Base-by-base conservation (phyloP, 2,329 filamentous ascomycete species). In the Colletotrichum cuscutae region DNA sequence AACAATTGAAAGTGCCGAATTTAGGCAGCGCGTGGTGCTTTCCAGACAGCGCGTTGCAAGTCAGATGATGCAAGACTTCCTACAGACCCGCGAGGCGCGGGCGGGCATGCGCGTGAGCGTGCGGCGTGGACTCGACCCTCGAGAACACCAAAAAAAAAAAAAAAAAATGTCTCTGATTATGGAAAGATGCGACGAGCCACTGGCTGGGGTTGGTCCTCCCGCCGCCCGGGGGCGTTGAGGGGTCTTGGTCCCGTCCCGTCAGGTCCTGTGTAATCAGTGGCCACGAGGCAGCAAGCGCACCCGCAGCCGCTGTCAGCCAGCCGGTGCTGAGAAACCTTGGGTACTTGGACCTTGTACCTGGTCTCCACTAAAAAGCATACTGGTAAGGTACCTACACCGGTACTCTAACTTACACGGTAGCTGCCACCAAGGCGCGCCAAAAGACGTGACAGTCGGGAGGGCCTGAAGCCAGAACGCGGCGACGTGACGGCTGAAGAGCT, bases 41-140 rank as follows among this genome's bases (percentile, higher is more conserved):
- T 11, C 46, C 24, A 11, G 56, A 42, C 13, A 60, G 24, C n/a
- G 26, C 22, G 42, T 59, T 49, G 35, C 22, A 63, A 37, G 66
- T 70, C 66, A 72, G 66, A 70, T 72, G 70, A 72, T 68, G 66
- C 59, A 37, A 42, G 12, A 12, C 12, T 15, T 5, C 32, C 9
- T 12, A 26, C 26, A 9, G 32, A 32, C 32, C 32, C 32, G 32
- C 9, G 35, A 42, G 35, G 35, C 35, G 35, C 15, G 56, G 32
- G 35, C 49, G 54, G 59, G 49, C 56, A 53, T 54, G 60, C 15
- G 35, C 26, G 60, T 62, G 66, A 26, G 66, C 32, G 70, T 69
- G 70, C 35, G 32, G 66, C 32, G 70, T 69, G 70, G 57, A 64
- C 70, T 59, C 32, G 59, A 56, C 70, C 70, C 70, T 72, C 60